Base-by-base conservation (phyloP, 2,329 filamentous ascomycete species). In the Raffaelea albimanens region DNA sequence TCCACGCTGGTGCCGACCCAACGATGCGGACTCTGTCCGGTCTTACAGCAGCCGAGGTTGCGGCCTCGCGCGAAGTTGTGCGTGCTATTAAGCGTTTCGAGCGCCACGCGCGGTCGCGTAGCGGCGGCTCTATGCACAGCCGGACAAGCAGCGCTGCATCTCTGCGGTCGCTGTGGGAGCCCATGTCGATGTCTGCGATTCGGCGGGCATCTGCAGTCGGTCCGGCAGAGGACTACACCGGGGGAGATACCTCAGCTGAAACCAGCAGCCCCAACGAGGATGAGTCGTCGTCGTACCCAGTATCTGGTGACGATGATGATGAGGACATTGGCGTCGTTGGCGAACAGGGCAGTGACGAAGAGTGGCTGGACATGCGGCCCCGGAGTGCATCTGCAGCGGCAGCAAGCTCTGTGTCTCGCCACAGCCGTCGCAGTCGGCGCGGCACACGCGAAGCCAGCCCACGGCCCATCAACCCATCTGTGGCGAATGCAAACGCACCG, bases 1-100 rank as follows among this genome's bases (percentile, higher is more conserved):
- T 90, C 55, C 71, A 85, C 21, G 76, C 79, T 38, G 85, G 86
- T 36, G 86, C 85, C 2, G 83, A 89, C 63, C 78, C 84, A 29
- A 80, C 75, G 40, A 71, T 85, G 50, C 75, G 81, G 55, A 90
- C 81, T 58, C 65, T 85, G 42, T 80, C 81, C 44, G 83, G 83
- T 20, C 81, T 85, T 52, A 82, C 80, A 3, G 75, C 86, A 16
- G 75, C 82, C 3, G 86, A 93, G 59, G 70, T 93, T 50, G 78
- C 85, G 22, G 75, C 75, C 23, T 83, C 83, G 5, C 70, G 75
- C 13, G 74, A 78, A 46, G 80, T 86, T 7, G 69, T 82, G 46
- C 75, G 77, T 50, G 78, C 78, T 39, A 79, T 86, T 51, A 72
- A 79, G 54, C 73, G 75, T 42, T 72, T 80, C 41, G 76, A 78